Evolutionary conservation across 2,329 filamentous ascomycete species (phyloP).

Genomic region (Delphinella strobiligena): DNA sequence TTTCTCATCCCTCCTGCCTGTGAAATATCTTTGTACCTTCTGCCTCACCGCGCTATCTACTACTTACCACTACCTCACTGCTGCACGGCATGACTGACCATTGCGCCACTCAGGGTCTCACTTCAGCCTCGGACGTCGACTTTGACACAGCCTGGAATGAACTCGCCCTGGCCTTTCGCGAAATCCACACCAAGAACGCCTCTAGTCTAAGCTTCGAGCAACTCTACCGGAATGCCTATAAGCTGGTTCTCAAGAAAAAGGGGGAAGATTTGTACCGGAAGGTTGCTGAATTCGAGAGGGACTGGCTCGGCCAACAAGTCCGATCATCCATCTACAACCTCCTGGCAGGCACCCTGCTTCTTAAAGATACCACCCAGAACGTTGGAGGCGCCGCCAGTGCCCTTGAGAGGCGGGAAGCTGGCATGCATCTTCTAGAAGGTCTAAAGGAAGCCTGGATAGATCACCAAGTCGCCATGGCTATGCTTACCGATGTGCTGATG

Average conservation of each 20-base stretch:
- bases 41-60: neutral
- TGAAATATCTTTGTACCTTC: neutral
- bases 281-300: conserved; percentile 68
- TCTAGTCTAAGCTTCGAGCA: conserved; percentile 88
- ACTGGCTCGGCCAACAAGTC: conserved; percentile 67
- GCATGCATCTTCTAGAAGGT: conserved; percentile 69
- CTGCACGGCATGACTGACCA: conserved; percentile 5
- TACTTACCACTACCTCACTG: neutral
- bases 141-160: conserved; percentile 79
- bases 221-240: conserved; percentile 86
- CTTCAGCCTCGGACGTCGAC: conserved; percentile 51
- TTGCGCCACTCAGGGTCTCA: conserved; percentile 37
- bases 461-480: conserved; percentile 85
- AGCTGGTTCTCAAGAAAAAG: conserved; percentile 81
- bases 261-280: conserved; percentile 69
- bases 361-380: neutral
- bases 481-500: conserved; percentile 92
- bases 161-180: conserved; percentile 62
- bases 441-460: conserved; percentile 74
- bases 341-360: conserved; percentile 48
- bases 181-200: conserved; percentile 88
- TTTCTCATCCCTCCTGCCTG: neutral
- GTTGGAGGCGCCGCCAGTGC: conserved; percentile 45
- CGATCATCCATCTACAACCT: conserved; percentile 57
- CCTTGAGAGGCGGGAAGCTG: conserved; percentile 66